phyloP scores from a whole-genome alignment of 2,329 filamentous ascomycete species.

The Zymoseptoria crescenta region DNA sequence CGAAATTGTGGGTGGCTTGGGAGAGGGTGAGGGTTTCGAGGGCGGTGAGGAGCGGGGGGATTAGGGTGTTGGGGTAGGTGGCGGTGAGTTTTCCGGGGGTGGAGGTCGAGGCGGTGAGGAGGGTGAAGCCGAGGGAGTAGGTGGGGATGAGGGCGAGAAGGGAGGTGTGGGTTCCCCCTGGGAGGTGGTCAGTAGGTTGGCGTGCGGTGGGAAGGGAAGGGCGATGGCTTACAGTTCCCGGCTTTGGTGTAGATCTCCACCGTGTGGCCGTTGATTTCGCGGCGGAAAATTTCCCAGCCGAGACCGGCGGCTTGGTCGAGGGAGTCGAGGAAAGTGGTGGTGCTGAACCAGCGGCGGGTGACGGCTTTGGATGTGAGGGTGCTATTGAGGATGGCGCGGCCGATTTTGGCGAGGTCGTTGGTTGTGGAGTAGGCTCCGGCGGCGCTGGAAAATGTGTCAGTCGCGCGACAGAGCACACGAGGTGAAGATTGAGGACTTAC shows the following conservation, averaged over 20 bases:
- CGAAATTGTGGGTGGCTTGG: constrained; percentile 22
- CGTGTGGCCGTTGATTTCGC: constrained; percentile 33
- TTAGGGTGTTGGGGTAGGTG: constrained; percentile 14
- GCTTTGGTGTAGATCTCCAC: constrained; percentile 44
- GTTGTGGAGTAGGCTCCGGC: constrained; percentile 14
- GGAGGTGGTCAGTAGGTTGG: not conserved
- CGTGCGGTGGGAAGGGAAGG: too few relatives aligned
- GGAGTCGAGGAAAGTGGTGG: constrained; percentile 31
- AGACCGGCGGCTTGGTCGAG: constrained; percentile 35
- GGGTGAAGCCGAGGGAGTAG: constrained; percentile 38
- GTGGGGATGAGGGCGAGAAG: constrained; percentile 39
- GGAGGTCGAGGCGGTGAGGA: constrained; percentile 30
- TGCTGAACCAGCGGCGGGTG: constrained; percentile 42
- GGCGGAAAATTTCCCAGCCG: constrained; percentile 44
- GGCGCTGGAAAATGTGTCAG: constrained; percentile 1
- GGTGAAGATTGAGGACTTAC: constrained; percentile 28
- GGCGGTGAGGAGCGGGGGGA: constrained; percentile 18
- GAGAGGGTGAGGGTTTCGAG: constrained; percentile 24
- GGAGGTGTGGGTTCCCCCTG: constrained; percentile 24
- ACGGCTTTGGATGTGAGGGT: constrained; percentile 34
- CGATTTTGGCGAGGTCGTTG: constrained; percentile 24
- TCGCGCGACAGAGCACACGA: constrained; percentile 36
- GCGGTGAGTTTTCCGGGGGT: constrained; percentile 7
- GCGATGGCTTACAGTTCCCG: constrained; percentile 25
- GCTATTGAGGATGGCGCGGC: constrained; percentile 36